Conservation (phyloP, 108 stramenopile species). For the Phaeodactylum tricornutum region DNA sequence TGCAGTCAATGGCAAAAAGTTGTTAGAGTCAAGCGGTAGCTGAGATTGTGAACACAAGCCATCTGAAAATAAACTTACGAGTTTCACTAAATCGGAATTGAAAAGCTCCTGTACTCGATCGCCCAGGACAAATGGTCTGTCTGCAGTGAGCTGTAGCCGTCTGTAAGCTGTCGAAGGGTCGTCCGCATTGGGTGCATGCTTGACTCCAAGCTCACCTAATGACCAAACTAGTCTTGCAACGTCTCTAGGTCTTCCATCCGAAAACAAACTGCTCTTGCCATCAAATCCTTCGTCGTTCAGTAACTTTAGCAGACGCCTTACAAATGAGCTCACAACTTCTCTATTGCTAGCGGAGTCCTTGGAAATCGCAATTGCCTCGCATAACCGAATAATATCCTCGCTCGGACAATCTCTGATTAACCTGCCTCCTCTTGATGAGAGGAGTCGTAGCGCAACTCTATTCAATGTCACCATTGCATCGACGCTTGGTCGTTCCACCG, state of each 20-base stretch:
- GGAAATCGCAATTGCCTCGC: slow-evolving; percentile 23
- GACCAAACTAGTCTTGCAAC: slow-evolving; percentile 27
- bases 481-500: slow-evolving; percentile 11
- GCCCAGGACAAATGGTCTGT: slow-evolving; percentile 1
- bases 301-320: slow-evolving; percentile 26
- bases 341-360: slow-evolving; percentile 17
- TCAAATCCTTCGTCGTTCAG: slow-evolving; percentile 23
- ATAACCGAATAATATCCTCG: slow-evolving; percentile 24
- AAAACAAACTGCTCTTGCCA: slow-evolving; percentile 6
- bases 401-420: slow-evolving; percentile 31
- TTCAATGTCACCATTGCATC: slow-evolving; percentile 26
- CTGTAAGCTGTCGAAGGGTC: slow-evolving; percentile 15
- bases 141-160: slow-evolving; percentile 19
- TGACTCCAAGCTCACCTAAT: slow-evolving; percentile 33
- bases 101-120: too few species aligned
- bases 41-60: too few species aligned
- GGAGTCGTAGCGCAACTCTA: slow-evolving; percentile 29
- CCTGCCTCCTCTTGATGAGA: slow-evolving; percentile 39
- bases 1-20: too few species aligned
- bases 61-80: too few species aligned
- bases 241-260: slow-evolving; percentile 18
- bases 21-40: too few species aligned
- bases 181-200: slow-evolving; percentile 3
- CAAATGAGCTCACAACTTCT: slow-evolving; percentile 29
- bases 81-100: too few species aligned